Evolutionary conservation across 768 basidiomycete species (phyloP).

Genomic region (Pisolithus albus): DNA sequence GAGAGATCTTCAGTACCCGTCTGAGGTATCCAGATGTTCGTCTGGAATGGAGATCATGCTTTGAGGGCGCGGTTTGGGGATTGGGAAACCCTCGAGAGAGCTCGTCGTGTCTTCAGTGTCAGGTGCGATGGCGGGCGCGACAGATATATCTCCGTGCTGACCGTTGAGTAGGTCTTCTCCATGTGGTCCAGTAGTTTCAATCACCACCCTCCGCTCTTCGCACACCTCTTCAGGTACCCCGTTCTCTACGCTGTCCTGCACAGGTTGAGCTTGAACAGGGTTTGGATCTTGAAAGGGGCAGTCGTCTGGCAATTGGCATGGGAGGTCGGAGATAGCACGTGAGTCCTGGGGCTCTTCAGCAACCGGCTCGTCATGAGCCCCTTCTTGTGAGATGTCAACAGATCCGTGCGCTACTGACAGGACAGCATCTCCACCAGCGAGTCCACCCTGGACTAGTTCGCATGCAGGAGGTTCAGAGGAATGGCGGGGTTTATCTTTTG

Average conservation of each 20-base stretch:
- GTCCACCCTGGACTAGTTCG: constrained; percentile 22
- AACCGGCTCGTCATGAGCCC: constrained; percentile 8
- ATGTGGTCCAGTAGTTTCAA: constrained; percentile 11
- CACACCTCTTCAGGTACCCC: constrained; percentile 6
- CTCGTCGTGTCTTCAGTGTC: constrained; percentile 63
- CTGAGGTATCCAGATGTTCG: constrained; percentile 48
- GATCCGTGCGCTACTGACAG: constrained; percentile 11
- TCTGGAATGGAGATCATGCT: constrained; percentile 47
- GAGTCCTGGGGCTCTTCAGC: background rate
- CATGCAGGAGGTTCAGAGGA: constrained; percentile 12
- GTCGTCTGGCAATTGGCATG: background rate
- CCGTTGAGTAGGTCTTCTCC: constrained; percentile 4
- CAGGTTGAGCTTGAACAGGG: background rate
- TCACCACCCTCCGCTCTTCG: constrained; percentile 7
- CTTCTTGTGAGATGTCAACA: constrained; percentile 9
- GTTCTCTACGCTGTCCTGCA: background rate
- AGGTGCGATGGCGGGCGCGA: constrained; percentile 17
- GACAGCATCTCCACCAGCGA: constrained; percentile 12
- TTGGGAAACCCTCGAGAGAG: constrained; percentile 43
- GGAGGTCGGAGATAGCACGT: background rate
- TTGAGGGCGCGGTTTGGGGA: constrained; percentile 35
- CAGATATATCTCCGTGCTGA: constrained; percentile 1
- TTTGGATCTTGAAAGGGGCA: background rate
- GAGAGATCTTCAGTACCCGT: constrained; percentile 36
- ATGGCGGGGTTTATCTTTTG: constrained; percentile 13